These are phyloP conservation scores for Ichthyophthirius multifiliis DNA, from an alignment of 169 alveolate genomes.

Conservation along the genomic window DNA sequence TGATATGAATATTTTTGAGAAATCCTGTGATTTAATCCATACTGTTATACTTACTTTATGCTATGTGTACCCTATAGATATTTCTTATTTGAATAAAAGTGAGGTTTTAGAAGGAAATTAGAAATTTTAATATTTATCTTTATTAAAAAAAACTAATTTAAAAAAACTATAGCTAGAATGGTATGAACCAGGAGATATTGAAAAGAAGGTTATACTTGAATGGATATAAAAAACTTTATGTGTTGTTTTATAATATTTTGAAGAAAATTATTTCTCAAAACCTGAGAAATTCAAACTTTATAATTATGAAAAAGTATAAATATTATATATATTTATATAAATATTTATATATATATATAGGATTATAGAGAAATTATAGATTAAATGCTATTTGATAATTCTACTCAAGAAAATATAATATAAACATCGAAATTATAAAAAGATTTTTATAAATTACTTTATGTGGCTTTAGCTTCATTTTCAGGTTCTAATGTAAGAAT, in stretches of 20 bases:
- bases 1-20: neutral
- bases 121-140: neutral
- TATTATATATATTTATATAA: too few relatives aligned
- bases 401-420: neutral
- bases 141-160: neutral
- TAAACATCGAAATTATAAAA: neutral
- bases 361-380: neutral
- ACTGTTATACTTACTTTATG: neutral
- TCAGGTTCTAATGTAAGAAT: neutral
- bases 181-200: neutral
- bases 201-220: neutral
- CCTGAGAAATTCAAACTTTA: neutral
- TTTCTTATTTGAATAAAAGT: neutral
- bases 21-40: constrained; percentile 3
- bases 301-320: neutral
- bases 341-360: neutral
- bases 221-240: neutral
- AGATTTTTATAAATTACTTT: neutral
- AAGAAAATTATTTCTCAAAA: neutral
- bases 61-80: neutral
- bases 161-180: neutral
- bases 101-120: neutral
- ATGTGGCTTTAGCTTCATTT: constrained; percentile 8
- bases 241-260: neutral
- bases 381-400: neutral